Conservation (phyloP, 164 flowering plant species). For the Sedum album region DNA sequence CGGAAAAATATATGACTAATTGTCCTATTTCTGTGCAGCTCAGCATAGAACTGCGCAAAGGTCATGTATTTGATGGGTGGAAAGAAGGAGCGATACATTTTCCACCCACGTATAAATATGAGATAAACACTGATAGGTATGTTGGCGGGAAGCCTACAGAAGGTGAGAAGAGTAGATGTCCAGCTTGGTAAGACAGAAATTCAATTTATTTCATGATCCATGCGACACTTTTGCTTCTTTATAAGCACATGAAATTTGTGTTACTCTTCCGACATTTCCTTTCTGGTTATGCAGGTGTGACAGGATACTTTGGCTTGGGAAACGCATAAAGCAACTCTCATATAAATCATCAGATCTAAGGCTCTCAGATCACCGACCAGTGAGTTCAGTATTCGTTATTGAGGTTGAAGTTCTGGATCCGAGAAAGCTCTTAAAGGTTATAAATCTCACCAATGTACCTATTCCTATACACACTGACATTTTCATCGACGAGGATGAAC, state of each 20-base stretch:
- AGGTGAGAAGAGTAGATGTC: slow-evolving; percentile 92
- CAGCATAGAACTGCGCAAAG: slow-evolving; percentile 55
- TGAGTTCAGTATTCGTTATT: slow-evolving; percentile 60
- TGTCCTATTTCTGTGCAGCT: slow-evolving; percentile 39
- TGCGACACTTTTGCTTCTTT: not conserved
- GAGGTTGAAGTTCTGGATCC: slow-evolving; percentile 77
- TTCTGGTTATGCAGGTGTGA: slow-evolving; percentile 67
- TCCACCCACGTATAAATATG: slow-evolving; percentile 95
- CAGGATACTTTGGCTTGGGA: slow-evolving; percentile 82
- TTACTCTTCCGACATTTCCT: not conserved
- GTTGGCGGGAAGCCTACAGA: slow-evolving; percentile 75
- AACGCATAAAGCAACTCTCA: slow-evolving; percentile 65
- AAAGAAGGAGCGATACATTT: slow-evolving; percentile 76
- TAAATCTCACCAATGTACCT: slow-evolving; percentile 44
- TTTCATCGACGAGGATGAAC: not conserved
- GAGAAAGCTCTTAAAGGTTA: slow-evolving; percentile 60
- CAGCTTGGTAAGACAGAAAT: slow-evolving; percentile 67
- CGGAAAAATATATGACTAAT: not conserved
- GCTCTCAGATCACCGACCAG: slow-evolving; percentile 93
- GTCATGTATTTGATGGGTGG: slow-evolving; percentile 89
- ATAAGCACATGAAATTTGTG: not conserved
- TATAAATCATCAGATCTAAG: slow-evolving; percentile 53
- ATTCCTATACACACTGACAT: slow-evolving; percentile 25
- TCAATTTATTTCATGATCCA: not conserved
- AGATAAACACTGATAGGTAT: slow-evolving; percentile 63